Evolutionary conservation across 2,329 filamentous ascomycete genomes (phyloP).

Genomic region (Pseudocercospora vitis): DNA sequence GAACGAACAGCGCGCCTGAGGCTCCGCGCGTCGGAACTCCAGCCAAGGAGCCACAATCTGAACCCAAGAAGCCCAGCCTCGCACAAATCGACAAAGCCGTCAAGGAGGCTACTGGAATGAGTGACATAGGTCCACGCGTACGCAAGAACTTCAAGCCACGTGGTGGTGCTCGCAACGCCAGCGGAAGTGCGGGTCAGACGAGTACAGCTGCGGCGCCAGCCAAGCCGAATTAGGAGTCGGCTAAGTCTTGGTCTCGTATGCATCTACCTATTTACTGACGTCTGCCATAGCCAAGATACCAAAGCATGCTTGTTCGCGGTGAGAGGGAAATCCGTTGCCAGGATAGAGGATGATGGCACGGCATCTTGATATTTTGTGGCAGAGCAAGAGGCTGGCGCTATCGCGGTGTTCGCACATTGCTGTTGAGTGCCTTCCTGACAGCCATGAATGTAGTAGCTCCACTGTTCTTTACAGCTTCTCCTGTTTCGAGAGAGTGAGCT

Average conservation of each 20-base stretch:
- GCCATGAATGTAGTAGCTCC: background rate
- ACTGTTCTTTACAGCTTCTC: background rate
- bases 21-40: background rate
- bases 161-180: background rate
- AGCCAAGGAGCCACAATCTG: background rate
- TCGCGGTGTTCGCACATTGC: background rate
- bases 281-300: background rate
- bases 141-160: conserved; percentile 11
- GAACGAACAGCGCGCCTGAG: background rate
- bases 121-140: background rate
- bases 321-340: background rate
- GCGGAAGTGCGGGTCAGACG: background rate
- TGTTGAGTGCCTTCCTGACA: conserved; percentile 1
- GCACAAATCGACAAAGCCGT: conserved; percentile 4
- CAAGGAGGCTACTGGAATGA: conserved; percentile 9
- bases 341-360: background rate
- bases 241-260: background rate
- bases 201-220: background rate
- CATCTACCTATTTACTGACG: background rate
- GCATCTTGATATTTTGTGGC: conserved; percentile 7
- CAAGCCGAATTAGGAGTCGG: conserved; percentile 10
- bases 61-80: conserved; percentile 1
- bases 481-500: background rate
- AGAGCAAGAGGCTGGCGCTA: background rate
- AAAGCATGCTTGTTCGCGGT: background rate